Evolutionary conservation across 208 protist species (phyloP).

Genomic region (Phytomonas sp.): DNA sequence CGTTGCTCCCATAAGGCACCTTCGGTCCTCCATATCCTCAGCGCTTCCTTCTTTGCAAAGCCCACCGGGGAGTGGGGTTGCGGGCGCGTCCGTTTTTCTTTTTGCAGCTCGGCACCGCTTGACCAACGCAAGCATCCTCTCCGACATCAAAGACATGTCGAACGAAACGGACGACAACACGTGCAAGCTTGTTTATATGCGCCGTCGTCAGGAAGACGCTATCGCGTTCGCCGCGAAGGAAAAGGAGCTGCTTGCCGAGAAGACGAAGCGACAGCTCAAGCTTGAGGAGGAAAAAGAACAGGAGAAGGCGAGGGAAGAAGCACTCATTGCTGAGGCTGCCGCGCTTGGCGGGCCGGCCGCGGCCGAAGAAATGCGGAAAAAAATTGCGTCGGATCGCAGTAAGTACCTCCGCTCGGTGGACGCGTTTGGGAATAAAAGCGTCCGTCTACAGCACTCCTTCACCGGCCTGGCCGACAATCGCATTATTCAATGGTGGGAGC

Average conservation of each 20-base stretch:
- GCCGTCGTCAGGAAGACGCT: constrained; percentile 66
- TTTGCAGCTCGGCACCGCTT: constrained; percentile 27
- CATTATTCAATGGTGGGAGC: constrained; percentile 83
- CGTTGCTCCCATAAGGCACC: no score
- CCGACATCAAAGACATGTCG: constrained; percentile 51
- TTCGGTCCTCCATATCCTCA: not conserved
- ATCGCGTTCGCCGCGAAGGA: constrained; percentile 71
- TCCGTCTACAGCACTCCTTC: constrained; percentile 80
- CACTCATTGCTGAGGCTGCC: constrained; percentile 42
- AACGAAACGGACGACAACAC: constrained; percentile 60
- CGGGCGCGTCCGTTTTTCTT: not conserved
- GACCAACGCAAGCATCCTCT: constrained; percentile 67
- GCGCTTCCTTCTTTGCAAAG: not conserved
- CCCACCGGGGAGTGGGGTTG: not conserved
- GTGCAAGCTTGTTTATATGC: constrained; percentile 66
- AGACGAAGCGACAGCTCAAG: constrained; percentile 66
- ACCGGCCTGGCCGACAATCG: constrained; percentile 78
- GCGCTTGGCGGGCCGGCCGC: constrained; percentile 35
- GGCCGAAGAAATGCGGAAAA: constrained; percentile 39
- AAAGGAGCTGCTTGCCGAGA: constrained; percentile 54
- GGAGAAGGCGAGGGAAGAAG: constrained; percentile 39
- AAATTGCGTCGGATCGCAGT: constrained; percentile 34
- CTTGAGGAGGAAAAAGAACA: constrained; percentile 29
- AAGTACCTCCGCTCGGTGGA: constrained; percentile 74
- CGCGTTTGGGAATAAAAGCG: constrained; percentile 78